Conservation (phyloP, 495 filamentous ascomycete species). For the Neurospora sp. region DNA sequence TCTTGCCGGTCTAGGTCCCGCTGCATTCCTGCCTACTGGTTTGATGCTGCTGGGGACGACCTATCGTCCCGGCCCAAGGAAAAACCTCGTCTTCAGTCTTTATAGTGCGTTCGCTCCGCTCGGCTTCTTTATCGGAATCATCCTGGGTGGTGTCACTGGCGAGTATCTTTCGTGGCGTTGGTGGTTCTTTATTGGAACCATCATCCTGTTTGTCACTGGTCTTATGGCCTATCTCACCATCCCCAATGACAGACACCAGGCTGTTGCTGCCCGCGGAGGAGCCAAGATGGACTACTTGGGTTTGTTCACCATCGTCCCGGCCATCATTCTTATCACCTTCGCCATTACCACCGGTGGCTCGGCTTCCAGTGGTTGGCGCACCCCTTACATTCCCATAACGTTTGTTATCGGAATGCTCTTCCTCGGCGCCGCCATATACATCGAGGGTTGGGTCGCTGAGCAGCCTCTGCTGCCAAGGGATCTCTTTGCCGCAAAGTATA, state of each 20-base stretch:
- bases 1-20: conserved; percentile 68
- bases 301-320: conserved; percentile 50
- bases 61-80: conserved; percentile 75
- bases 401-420: conserved; percentile 50
- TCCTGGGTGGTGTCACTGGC: conserved; percentile 62
- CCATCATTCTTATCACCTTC: conserved; percentile 62
- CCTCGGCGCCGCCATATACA: conserved; percentile 51
- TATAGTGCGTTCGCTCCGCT: conserved; percentile 70
- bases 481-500: conserved; percentile 63
- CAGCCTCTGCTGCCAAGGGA: conserved; percentile 67
- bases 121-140: conserved; percentile 76
- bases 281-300: conserved; percentile 49
- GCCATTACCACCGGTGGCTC: conserved; percentile 68
- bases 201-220: conserved; percentile 33
- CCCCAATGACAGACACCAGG: conserved; percentile 50
- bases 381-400: conserved; percentile 58
- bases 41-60: conserved; percentile 71
- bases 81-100: conserved; percentile 74
- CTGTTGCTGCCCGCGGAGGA: conserved; percentile 22
- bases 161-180: conserved; percentile 59
- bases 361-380: conserved; percentile 59
- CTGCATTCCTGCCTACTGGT: conserved; percentile 66
- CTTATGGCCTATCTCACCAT: conserved; percentile 54
- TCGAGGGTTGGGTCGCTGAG: conserved; percentile 66
- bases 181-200: conserved; percentile 72